phyloP scores from a whole-genome alignment of 2,329 filamentous ascomycete species.

The Diaporthe vaccinii region DNA sequence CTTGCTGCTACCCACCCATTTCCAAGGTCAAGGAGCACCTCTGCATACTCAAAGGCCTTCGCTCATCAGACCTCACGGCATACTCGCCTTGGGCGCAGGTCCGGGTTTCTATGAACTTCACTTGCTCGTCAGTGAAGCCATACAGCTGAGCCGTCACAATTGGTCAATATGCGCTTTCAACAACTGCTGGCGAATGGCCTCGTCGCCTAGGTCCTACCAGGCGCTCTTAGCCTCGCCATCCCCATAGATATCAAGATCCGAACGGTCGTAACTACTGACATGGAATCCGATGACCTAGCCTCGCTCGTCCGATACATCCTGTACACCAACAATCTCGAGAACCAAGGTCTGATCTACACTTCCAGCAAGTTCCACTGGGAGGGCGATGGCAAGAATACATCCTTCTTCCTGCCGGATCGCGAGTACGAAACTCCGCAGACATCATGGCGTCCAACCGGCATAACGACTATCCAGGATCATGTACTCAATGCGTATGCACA shows the following conservation, averaged over 20 bases:
- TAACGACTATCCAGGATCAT: constrained; percentile 7
- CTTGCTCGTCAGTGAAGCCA: not conserved
- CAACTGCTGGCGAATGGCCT: constrained; percentile 1
- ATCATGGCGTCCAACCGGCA: constrained; percentile 12
- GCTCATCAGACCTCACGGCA: not conserved
- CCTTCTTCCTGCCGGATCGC: constrained; percentile 26
- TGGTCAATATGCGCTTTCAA: constrained; percentile 2
- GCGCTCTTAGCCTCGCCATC: constrained; percentile 10
- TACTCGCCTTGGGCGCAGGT: not conserved
- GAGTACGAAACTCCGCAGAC: constrained; percentile 16
- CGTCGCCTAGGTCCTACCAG: not conserved
- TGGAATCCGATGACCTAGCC: constrained; percentile 28
- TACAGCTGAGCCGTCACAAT: not conserved
- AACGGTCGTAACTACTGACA: constrained; percentile 25
- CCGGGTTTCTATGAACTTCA: not conserved
- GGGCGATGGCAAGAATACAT: constrained; percentile 43
- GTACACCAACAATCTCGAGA: constrained; percentile 45
- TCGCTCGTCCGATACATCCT: constrained; percentile 42
- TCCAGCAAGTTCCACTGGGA: constrained; percentile 44
- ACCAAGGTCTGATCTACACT: constrained; percentile 43
- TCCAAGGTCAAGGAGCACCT: not conserved
- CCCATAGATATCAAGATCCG: constrained; percentile 9
- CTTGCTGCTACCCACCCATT: not conserved
- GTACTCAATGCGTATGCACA: constrained; percentile 11
- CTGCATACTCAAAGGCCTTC: not conserved